Percentiles rank a stretch among this genome's conserved stretches.
Conservation (phyloP, 768 basidiomycete species). For the Pisolithus albus region DNA sequence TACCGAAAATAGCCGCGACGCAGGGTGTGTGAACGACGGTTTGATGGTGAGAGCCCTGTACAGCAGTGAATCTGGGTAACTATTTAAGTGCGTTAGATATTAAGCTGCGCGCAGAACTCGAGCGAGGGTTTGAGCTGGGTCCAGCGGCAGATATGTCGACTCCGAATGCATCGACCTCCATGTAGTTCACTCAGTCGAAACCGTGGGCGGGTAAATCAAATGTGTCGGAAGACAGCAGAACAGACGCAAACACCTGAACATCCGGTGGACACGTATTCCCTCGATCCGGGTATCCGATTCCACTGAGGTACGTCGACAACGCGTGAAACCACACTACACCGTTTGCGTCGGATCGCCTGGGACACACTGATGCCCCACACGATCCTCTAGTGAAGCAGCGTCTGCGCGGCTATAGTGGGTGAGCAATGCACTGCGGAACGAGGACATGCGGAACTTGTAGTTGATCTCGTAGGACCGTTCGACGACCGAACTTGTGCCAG, state of each 20-base stretch:
- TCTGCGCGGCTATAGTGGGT: conserved; percentile 35
- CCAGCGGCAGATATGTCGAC: no score
- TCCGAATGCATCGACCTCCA: no score
- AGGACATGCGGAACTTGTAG: conserved; percentile 80
- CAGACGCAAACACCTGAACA: conserved; percentile 42
- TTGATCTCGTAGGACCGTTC: conserved; percentile 82
- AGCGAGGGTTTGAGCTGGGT: no score
- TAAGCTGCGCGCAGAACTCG: no score
- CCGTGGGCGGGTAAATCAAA: no score
- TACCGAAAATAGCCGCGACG: no score
- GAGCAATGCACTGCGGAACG: conserved; percentile 53
- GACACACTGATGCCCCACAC: conserved; percentile 86
- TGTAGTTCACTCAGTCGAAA: no score
- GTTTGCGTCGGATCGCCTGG: conserved; percentile 75
- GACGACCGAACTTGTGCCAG: conserved; percentile 70
- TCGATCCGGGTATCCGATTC: conserved; percentile 49
- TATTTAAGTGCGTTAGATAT: no score
- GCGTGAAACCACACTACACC: conserved; percentile 97
- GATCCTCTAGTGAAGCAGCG: conserved; percentile 61
- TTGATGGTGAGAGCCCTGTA: no score
- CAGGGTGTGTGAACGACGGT: no score
- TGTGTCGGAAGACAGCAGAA: background rate
- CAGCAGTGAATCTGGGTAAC: no score
- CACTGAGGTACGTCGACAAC: conserved; percentile 76
- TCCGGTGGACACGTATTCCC: conserved; percentile 65